These are phyloP conservation scores for Calonectria honghensis DNA, from an alignment of 2,329 filamentous ascomycete genomes.

Conservation along the genomic window DNA sequence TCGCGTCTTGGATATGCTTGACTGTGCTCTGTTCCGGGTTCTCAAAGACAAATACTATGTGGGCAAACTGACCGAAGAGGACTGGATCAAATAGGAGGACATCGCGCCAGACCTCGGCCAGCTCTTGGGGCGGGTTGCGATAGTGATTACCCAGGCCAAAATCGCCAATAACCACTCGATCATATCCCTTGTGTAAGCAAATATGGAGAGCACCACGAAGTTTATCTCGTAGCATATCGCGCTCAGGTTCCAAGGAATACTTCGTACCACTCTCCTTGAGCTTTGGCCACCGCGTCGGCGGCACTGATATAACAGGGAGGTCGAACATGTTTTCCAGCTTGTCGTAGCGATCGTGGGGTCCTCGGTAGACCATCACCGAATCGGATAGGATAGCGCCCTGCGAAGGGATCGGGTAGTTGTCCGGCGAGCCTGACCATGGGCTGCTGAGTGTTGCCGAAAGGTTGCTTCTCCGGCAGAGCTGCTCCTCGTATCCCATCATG, in stretches of 20 bases:
- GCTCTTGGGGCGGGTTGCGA: constrained; percentile 78
- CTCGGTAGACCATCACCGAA: constrained; percentile 83
- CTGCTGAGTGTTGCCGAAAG: constrained; percentile 81
- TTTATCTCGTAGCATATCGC: constrained; percentile 82
- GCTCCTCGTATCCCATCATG: constrained; percentile 74
- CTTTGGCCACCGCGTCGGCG: constrained; percentile 84
- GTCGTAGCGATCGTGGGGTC: constrained; percentile 79
- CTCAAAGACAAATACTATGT: constrained; percentile 80
- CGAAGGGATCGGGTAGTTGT: constrained; percentile 83
- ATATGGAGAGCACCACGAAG: constrained; percentile 83
- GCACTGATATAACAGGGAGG: constrained; percentile 83
- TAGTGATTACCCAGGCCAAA: constrained; percentile 79
- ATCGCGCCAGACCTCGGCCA: constrained; percentile 80
- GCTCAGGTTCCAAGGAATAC: constrained; percentile 83
- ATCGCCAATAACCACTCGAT: constrained; percentile 76
- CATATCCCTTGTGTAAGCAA: constrained; percentile 77
- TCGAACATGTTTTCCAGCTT: constrained; percentile 72
- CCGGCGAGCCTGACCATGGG: constrained; percentile 71
- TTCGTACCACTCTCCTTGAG: constrained; percentile 79
- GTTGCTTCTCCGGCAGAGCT: constrained; percentile 83
- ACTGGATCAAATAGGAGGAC: constrained; percentile 78
- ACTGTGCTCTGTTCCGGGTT: constrained; percentile 72
- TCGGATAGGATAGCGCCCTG: constrained; percentile 82
- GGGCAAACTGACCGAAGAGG: constrained; percentile 76
- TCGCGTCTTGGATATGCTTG: constrained; percentile 72